Evolutionary conservation across 2,329 filamentous ascomycete species (phyloP).

Genomic region (Sarocladium kiliense): DNA sequence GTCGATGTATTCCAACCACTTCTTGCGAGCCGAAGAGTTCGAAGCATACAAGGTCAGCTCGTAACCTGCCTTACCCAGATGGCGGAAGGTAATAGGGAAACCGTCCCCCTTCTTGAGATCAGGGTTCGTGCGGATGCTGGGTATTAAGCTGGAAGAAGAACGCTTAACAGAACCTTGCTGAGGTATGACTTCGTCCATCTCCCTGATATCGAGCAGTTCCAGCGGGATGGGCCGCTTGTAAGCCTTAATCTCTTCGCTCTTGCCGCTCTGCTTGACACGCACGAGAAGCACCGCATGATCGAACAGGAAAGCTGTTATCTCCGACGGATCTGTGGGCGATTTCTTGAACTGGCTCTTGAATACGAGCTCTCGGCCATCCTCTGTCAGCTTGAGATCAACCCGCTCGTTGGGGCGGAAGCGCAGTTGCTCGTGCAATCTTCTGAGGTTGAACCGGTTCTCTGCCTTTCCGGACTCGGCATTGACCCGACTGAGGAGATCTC

Average conservation of each 20-base stretch:
- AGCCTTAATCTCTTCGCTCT: conserved; percentile 89
- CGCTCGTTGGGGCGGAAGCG: conserved; percentile 86
- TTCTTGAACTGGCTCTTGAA: conserved; percentile 96
- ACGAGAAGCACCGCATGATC: conserved; percentile 93
- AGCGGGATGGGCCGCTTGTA: conserved; percentile 91
- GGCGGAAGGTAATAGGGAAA: conserved; percentile 92
- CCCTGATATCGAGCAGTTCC: conserved; percentile 85
- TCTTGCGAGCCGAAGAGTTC: conserved; percentile 80
- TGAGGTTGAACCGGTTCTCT: conserved; percentile 94
- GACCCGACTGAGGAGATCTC: conserved; percentile 79
- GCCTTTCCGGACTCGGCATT: conserved; percentile 95
- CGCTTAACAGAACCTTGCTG: conserved; percentile 75
- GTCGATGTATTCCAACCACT: conserved; percentile 96
- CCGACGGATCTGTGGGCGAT: conserved; percentile 76
- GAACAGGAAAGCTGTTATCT: conserved; percentile 93
- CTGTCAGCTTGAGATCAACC: conserved; percentile 89
- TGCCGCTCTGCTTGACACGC: conserved; percentile 84
- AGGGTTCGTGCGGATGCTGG: conserved; percentile 40
- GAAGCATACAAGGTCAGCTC: conserved; percentile 85
- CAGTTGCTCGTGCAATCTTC: conserved; percentile 84
- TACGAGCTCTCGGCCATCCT: conserved; percentile 86
- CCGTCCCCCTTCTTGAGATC: conserved; percentile 65
- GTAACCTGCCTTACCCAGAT: conserved; percentile 93
- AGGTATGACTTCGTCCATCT: conserved; percentile 96
- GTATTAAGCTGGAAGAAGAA: conserved; percentile 78